phyloP scores from a whole-genome alignment of 192 early-diverging fungal species.

The Coemansia sp. region DNA sequence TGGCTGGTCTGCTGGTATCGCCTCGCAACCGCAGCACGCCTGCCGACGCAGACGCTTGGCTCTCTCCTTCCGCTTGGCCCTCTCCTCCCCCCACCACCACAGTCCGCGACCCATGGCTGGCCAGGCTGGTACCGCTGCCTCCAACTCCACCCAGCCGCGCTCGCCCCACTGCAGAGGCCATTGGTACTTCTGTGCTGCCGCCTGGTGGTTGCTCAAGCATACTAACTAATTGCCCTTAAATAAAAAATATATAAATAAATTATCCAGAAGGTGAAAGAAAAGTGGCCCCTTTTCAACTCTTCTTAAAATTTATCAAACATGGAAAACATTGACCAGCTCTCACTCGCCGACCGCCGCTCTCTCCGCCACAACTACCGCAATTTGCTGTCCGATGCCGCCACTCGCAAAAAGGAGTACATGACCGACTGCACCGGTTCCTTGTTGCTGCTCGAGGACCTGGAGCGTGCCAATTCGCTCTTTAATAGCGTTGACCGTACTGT shows the following conservation, averaged over 20 bases:
- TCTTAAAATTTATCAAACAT: neutral
- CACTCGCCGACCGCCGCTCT: slow-evolving; percentile 16
- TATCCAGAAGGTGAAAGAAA: neutral
- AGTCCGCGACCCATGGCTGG: slow-evolving; percentile 36
- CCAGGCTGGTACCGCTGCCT: slow-evolving; percentile 11
- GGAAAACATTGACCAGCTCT: slow-evolving; percentile 5
- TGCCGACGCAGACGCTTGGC: neutral
- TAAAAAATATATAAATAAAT: neutral
- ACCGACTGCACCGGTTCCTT: slow-evolving; percentile 15
- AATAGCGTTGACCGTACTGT: slow-evolving; percentile 68
- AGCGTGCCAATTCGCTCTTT: slow-evolving; percentile 40
- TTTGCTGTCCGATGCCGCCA: slow-evolving; percentile 34
- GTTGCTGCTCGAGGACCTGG: slow-evolving; percentile 38
- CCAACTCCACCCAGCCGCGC: neutral
- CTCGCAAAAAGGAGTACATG: slow-evolving; percentile 48
- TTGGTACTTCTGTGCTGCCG: neutral
- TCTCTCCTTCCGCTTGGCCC: neutral
- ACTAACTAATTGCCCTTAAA: too few species aligned
- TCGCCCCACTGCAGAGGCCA: neutral
- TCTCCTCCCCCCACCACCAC: slow-evolving; percentile 8
- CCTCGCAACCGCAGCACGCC: slow-evolving; percentile 28
- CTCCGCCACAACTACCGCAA: slow-evolving; percentile 45
- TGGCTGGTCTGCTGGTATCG: neutral
- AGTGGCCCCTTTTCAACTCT: neutral
- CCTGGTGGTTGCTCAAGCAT: too few species aligned